Evolutionary conservation across 805 yeast genomes (phyloP).

Genomic region (Kregervanrija delftensis): DNA sequence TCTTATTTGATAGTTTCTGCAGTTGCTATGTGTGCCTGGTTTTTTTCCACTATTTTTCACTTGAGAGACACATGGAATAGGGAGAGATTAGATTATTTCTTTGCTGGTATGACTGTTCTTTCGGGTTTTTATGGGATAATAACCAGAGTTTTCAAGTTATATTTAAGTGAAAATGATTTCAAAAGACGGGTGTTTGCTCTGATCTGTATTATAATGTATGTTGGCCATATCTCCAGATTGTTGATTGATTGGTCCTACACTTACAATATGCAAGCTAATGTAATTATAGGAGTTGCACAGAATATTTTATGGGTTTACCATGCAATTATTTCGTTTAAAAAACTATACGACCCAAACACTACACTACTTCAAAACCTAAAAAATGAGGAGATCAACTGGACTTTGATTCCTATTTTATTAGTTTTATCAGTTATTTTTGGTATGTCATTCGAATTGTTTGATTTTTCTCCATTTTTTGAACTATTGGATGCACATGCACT

Average conservation of each 20-base stretch:
- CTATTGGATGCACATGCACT: slow-evolving; percentile 86
- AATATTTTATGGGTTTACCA: slow-evolving; percentile 46
- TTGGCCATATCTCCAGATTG: slow-evolving; percentile 60
- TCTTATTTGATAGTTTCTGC: slow-evolving; percentile 44
- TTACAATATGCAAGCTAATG: slow-evolving; percentile 89
- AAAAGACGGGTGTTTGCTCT: slow-evolving; percentile 32
- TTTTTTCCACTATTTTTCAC: slow-evolving; percentile 80
- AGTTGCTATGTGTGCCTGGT: slow-evolving; percentile 83
- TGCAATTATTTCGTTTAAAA: slow-evolving; percentile 26
- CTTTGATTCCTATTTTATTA: slow-evolving; percentile 44
- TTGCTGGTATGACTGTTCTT: slow-evolving; percentile 85
- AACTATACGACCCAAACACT: slow-evolving; percentile 11
- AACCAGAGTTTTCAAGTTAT: slow-evolving; percentile 55
- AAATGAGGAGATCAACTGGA: slow-evolving; percentile 31
- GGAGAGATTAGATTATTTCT: slow-evolving; percentile 83
- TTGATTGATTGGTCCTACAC: slow-evolving; percentile 79
- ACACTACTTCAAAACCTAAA: slow-evolving; percentile 17
- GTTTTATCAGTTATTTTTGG: slow-evolving; percentile 56
- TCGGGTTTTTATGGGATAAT: slow-evolving; percentile 68
- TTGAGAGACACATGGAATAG: slow-evolving; percentile 74
- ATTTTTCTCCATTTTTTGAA: slow-evolving; percentile 67
- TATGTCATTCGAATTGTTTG: slow-evolving; percentile 86
- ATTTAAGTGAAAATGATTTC: slow-evolving; percentile 26
- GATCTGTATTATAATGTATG: slow-evolving; percentile 44
- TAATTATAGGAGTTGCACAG: slow-evolving; percentile 70